Conservation (phyloP, 352 stramenopile species). For the Globisporangium sylvaticum region DNA sequence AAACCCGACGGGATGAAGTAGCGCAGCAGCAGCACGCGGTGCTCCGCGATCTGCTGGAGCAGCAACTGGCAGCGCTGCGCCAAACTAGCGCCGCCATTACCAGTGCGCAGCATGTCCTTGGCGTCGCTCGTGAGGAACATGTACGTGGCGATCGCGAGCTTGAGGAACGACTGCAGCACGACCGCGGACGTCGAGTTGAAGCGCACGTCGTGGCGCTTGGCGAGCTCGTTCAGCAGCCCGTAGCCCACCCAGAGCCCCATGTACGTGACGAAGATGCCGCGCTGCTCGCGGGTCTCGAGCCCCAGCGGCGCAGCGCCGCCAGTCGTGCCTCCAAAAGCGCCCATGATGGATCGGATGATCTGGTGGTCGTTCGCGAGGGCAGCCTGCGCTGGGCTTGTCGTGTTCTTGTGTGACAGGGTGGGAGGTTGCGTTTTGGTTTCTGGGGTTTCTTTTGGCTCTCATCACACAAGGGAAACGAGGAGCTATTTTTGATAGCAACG, state of each 20-base stretch:
- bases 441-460: background rate
- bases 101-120: background rate
- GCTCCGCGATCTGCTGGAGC: constrained; percentile 28
- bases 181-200: constrained; percentile 79
- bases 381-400: background rate
- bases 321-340: background rate
- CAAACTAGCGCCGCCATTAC: constrained; percentile 15
- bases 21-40: constrained; percentile 48
- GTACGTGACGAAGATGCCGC: constrained; percentile 74
- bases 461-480: background rate
- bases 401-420: background rate
- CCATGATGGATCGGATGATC: background rate
- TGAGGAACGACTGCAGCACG: constrained; percentile 71
- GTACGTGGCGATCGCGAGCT: constrained; percentile 59
- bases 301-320: constrained; percentile 38
- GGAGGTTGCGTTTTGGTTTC: background rate
- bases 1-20: constrained; percentile 76
- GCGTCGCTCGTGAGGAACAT: constrained; percentile 65
- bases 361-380: background rate
- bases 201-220: constrained; percentile 55
- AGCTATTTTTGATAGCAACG: background rate
- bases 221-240: constrained; percentile 73
- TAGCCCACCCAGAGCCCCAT: constrained; percentile 78
- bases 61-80: constrained; percentile 28
- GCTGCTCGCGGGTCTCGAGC: constrained; percentile 70